Evolutionary conservation across 2,329 filamentous ascomycete species (phyloP).

Genomic region (Fusarium sp.): DNA sequence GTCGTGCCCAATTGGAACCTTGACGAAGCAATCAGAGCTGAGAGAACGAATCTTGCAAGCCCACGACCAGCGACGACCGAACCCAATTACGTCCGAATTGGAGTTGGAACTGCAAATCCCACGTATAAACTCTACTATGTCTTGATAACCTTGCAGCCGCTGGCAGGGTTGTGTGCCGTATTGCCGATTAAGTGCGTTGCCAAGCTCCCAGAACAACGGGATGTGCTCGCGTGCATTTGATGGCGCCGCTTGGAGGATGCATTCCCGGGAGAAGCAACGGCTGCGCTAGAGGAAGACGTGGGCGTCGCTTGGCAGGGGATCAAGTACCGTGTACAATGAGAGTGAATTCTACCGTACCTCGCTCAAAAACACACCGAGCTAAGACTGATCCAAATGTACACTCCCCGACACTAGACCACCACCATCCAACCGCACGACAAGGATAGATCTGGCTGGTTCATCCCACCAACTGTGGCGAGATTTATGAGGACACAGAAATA

Average conservation of each 20-base stretch:
- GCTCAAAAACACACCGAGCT: neutral
- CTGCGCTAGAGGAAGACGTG: neutral
- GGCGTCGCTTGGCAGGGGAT: slow-evolving; percentile 11
- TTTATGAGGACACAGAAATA: neutral
- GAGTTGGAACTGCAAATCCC: slow-evolving; percentile 24
- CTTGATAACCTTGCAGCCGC: neutral
- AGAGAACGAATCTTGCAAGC: slow-evolving; percentile 4
- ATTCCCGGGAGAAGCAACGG: slow-evolving; percentile 29
- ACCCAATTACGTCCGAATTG: slow-evolving; percentile 1
- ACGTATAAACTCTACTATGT: slow-evolving; percentile 10
- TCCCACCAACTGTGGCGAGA: neutral
- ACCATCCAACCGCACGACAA: slow-evolving; percentile 21
- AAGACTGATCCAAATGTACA: slow-evolving; percentile 20
- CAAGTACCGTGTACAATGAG: slow-evolving; percentile 21
- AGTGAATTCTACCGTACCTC: neutral
- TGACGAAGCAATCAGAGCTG: neutral
- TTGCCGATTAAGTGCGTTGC: slow-evolving; percentile 39
- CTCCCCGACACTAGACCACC: slow-evolving; percentile 29
- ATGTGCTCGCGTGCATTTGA: slow-evolving; percentile 23
- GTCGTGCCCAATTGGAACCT: slow-evolving; percentile 22
- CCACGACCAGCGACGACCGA: slow-evolving; percentile 6
- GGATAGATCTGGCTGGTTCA: slow-evolving; percentile 26
- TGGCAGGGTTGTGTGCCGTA: slow-evolving; percentile 31
- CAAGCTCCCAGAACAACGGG: slow-evolving; percentile 26
- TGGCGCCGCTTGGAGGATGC: slow-evolving; percentile 31